Conservation (phyloP, 352 stramenopile species). For the Globisporangium recalcitrans region DNA sequence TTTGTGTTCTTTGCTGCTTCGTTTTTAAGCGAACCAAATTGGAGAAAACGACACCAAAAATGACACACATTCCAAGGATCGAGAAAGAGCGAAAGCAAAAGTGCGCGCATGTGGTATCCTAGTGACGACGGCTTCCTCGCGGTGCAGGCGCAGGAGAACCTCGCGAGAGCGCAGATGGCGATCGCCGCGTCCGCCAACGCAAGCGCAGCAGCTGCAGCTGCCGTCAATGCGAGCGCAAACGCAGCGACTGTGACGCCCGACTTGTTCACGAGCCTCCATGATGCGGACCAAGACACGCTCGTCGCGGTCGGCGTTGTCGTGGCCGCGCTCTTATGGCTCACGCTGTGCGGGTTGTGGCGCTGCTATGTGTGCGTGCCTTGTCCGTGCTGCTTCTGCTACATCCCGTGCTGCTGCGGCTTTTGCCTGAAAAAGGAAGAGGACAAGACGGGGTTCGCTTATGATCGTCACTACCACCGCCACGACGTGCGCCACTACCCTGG, state of each 20-base stretch:
- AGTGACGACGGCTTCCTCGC: constrained; percentile 17
- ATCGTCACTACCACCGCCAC: constrained; percentile 5
- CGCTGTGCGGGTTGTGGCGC: constrained; percentile 17
- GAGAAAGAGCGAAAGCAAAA: background rate
- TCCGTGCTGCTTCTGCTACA: constrained; percentile 18
- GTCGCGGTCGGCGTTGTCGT: background rate
- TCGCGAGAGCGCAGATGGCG: background rate
- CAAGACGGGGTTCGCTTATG: background rate
- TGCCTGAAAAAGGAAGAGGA: constrained; percentile 23
- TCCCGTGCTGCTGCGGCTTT: constrained; percentile 36
- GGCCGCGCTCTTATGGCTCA: constrained; percentile 9
- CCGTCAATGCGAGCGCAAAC: background rate
- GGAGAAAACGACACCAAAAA: too few species aligned
- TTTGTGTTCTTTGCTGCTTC: background rate
- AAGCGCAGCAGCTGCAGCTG: background rate
- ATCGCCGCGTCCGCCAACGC: background rate
- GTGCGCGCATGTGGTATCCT: constrained; percentile 18
- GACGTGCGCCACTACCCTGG: constrained; percentile 1
- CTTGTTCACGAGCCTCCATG: background rate
- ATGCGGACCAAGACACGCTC: background rate
- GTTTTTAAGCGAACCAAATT: constrained; percentile 5
- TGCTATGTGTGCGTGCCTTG: constrained; percentile 8
- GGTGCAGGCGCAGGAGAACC: constrained; percentile 9
- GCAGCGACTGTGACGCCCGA: background rate
- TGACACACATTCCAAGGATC: background rate